Conservation (phyloP, 768 basidiomycete genomes). For the Cytidiella melzeri region DNA sequence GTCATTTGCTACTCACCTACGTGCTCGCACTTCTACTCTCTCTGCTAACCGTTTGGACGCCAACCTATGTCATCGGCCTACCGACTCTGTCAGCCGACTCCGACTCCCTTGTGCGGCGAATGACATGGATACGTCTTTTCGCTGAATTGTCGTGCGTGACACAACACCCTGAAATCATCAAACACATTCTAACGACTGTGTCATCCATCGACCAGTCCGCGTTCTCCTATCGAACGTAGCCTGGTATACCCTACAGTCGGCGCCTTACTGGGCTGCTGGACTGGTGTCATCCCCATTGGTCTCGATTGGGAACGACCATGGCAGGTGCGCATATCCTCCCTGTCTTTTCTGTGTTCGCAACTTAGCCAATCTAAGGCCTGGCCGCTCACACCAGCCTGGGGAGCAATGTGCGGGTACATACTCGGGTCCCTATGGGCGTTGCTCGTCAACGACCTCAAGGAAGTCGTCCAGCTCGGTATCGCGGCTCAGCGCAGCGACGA, state of each 20-base stretch:
- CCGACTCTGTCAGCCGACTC: conserved; percentile 38
- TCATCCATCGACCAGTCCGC: conserved; percentile 32
- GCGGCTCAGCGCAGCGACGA: conserved; percentile 1
- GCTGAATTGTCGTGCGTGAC: conserved; percentile 70
- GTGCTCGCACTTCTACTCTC: conserved; percentile 66
- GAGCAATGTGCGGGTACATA: conserved; percentile 65
- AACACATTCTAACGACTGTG: neutral
- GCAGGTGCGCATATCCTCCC: conserved; percentile 63
- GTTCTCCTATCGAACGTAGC: conserved; percentile 67
- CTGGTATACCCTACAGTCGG: conserved; percentile 77
- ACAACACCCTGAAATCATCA: neutral
- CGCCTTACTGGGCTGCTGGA: conserved; percentile 70
- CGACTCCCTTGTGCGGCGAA: conserved; percentile 44
- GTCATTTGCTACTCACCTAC: conserved; percentile 54
- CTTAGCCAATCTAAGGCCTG: conserved; percentile 48
- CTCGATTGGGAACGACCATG: conserved; percentile 97
- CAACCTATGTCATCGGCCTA: conserved; percentile 62
- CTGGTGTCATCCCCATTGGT: conserved; percentile 77
- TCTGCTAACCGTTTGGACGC: conserved; percentile 56
- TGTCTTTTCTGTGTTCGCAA: too few species aligned
- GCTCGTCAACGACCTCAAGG: conserved; percentile 30
- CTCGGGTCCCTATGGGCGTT: conserved; percentile 52
- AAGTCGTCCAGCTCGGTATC: conserved; percentile 20
- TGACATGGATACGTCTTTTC: conserved; percentile 76
- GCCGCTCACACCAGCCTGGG: conserved; percentile 75